Evolutionary conservation across 2,329 filamentous ascomycete genomes (phyloP).

Genomic region (Fusarium equiseti): DNA sequence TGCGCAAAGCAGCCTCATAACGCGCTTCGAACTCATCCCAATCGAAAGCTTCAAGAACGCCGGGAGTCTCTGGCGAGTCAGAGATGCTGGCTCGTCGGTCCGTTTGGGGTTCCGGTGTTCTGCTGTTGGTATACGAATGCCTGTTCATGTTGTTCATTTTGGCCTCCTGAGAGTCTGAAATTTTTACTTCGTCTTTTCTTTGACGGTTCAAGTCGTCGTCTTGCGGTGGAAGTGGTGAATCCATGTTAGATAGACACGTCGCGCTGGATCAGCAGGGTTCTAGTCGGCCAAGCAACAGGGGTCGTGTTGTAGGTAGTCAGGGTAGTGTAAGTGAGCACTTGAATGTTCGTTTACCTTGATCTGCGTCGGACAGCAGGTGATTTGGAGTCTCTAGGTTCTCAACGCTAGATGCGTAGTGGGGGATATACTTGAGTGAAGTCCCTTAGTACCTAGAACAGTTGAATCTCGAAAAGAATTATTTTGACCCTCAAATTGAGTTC

Average conservation of each 20-base stretch:
- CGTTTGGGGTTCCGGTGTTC: constrained; percentile 56
- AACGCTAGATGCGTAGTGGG: neutral
- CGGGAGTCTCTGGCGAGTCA: constrained; percentile 63
- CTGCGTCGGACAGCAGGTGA: neutral
- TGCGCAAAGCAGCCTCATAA: constrained; percentile 74
- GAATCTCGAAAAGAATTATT: neutral
- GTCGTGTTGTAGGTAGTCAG: neutral
- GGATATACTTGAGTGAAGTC: neutral
- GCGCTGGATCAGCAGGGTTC: constrained; percentile 25
- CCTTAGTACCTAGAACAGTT: neutral
- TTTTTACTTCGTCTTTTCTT: constrained; percentile 25
- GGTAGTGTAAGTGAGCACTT: constrained; percentile 5
- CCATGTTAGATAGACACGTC: constrained; percentile 35
- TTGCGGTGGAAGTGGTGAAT: constrained; percentile 34
- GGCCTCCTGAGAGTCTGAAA: constrained; percentile 26
- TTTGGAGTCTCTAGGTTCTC: neutral
- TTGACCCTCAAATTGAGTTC: neutral
- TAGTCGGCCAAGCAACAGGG: constrained; percentile 43
- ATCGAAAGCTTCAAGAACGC: constrained; percentile 70
- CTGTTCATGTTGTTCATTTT: constrained; percentile 42
- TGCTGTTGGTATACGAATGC: constrained; percentile 40
- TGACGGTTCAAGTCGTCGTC: constrained; percentile 34
- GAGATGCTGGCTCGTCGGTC: constrained; percentile 50
- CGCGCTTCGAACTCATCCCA: constrained; percentile 81
- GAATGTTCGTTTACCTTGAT: neutral